These are phyloP conservation scores for Trichophyton benhamiae DNA, from an alignment of 2,329 filamentous ascomycete genomes.

Conservation along the genomic window DNA sequence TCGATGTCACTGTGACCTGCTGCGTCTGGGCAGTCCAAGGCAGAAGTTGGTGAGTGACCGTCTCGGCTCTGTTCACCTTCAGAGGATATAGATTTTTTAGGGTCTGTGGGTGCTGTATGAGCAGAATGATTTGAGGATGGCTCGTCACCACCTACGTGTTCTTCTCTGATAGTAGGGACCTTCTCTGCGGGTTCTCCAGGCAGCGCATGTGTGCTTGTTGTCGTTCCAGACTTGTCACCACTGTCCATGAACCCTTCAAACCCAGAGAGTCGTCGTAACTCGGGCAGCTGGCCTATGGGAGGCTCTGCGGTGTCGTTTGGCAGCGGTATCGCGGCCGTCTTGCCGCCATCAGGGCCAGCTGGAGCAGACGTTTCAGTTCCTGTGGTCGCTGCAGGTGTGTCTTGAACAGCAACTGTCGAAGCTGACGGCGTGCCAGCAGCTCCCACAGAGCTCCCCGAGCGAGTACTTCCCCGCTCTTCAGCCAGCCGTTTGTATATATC, in stretches of 20 bases:
- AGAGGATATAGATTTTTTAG: not conserved
- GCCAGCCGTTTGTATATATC: constrained; percentile 65
- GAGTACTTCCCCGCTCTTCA: constrained; percentile 49
- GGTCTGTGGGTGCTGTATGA: not conserved
- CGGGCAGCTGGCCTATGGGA: not conserved
- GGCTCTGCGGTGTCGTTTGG: not conserved
- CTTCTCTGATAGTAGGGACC: constrained; percentile 45
- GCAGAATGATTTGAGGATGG: not conserved
- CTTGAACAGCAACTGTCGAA: not conserved
- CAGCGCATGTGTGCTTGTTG: constrained; percentile 30
- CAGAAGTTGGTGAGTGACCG: not conserved
- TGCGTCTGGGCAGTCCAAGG: not conserved
- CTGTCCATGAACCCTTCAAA: not conserved
- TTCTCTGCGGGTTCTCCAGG: constrained; percentile 28
- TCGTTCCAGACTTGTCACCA: constrained; percentile 10
- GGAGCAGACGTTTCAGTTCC: not conserved
- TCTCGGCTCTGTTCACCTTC: not conserved
- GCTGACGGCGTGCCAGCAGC: not conserved
- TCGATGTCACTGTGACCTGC: not conserved
- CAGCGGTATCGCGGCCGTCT: not conserved
- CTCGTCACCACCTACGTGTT: not conserved
- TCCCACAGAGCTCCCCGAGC: not conserved
- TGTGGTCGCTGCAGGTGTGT: not conserved
- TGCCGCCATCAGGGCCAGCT: not conserved
- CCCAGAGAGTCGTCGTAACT: not conserved